Base-by-base conservation (phyloP, 495 filamentous ascomycete genomes). In the Penicillium arizonense region DNA sequence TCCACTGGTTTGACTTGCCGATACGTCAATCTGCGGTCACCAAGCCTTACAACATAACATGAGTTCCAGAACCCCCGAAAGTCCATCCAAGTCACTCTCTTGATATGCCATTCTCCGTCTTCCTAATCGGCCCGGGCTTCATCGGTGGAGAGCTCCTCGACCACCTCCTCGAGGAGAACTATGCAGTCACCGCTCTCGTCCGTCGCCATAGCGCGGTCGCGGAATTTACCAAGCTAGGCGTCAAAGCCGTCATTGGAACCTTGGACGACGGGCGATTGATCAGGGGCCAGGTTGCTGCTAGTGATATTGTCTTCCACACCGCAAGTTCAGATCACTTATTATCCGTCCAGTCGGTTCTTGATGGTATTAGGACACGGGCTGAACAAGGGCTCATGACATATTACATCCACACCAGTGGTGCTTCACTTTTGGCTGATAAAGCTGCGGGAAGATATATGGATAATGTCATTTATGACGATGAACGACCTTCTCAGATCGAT, bases 331-430 rank as follows among this genome's bases (percentile, higher is more conserved):
- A 76, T 47, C 59, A 76, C 32, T 43, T 73, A 26, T 62, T 67
- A 2, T 65, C 59, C 16, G 68, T 61, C 2, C 42, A 65, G 44
- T 67, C 71, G 8, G 54, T 74, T 3, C 35, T 76, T 2, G 61
- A 59, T 16, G 71, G 68, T n/a, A 49, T 73, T 43, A 43, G 53
- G 37, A 48, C 67, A 33, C 59, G 73, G 4, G 63, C 59, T 5
- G 44, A 58, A 3, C 55, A 50, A 20, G 65, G 59, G 2, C 53
- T 56, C 12, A 40, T 39, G 10, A 65, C 63, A 5, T 72, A 69
- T 48, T 74, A 62, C 59, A 74, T 77, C 47, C 72, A 75, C 40
- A 75, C 73, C 13, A 67, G 64, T 14, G 71, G 70, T 3, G 63
- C 69, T 11, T 42, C 50, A 11, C 47, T 61, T 0, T 40, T 72